These are phyloP conservation scores for Metschnikowia cubensis DNA, from an alignment of 805 yeast genomes.

Conservation along the genomic window DNA sequence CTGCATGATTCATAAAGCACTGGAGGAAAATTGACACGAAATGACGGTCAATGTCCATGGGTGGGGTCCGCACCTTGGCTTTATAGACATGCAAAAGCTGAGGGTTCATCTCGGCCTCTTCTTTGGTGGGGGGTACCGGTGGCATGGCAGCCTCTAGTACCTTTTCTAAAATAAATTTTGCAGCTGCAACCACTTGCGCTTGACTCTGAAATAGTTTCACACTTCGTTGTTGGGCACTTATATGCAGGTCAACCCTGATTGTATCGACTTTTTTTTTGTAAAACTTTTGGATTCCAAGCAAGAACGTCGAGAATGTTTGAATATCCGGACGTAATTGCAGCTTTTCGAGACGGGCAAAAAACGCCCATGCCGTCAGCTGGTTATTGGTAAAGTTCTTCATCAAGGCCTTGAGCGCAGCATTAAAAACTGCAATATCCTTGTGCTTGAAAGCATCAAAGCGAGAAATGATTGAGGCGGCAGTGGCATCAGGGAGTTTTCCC, in stretches of 20 bases:
- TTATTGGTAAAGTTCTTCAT: conserved; percentile 31
- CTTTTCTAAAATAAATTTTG: conserved; percentile 26
- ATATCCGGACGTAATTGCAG: conserved; percentile 25
- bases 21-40: conserved; percentile 30
- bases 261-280: conserved; percentile 15
- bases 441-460: conserved; percentile 17
- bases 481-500: conserved; percentile 26
- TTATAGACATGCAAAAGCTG: conserved; percentile 16
- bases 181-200: conserved; percentile 24
- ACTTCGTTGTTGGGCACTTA: conserved; percentile 20
- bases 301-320: conserved; percentile 37
- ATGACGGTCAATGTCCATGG: conserved; percentile 29
- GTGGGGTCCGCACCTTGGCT: conserved; percentile 9
- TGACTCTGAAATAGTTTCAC: conserved; percentile 26
- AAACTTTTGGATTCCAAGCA: conserved; percentile 30
- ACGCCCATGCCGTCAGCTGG: conserved; percentile 35
- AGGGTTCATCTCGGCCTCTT: conserved; percentile 21
- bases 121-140: conserved; percentile 31
- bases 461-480: conserved; percentile 20
- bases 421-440: conserved; percentile 27
- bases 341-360: conserved; percentile 27
- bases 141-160: conserved; percentile 29
- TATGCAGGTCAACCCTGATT: conserved; percentile 13
- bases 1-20: conserved; percentile 23
- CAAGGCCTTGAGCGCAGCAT: conserved; percentile 34